Evolutionary conservation across 176 grass and related monocot genomes (phyloP), one percentile per base, ranked within the genome.

Genomic region (Phoenix dactylifera): DNA sequence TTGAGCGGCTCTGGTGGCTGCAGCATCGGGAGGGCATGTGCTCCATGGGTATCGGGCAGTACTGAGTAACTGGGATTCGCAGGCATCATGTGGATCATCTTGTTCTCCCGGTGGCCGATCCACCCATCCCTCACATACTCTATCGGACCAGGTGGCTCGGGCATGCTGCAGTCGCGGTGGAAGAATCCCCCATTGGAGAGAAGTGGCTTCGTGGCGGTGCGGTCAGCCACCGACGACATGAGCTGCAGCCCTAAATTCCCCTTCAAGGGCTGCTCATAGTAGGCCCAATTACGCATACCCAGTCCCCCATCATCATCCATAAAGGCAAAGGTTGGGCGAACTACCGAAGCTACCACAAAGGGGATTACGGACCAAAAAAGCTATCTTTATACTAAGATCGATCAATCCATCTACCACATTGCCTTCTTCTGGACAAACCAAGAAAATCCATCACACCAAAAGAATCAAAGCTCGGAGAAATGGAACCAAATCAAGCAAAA

Each of bases 231-330:
- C 3, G 56, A 51, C 19, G 55, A 70, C 68, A 70, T 60, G 32
- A 70, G 68, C 44, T 70, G 68, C 35, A 70, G 32, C 55, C 68
- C 68, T 26, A 59, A 58, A 24, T 59, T 59, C 24, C 55, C 55
- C 22, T 70, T 70, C 22, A 59, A 15, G 35, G 68, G 57, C 68
- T 59, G 68, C 35, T 70, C 68, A 15, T 70, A 70, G 56, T 59
- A 70, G 68, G 55, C 32, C 68, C 68, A 70, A 59, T 57, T 54
- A 3, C 66, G 66, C 52, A 59, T 51, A 9, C 68, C 55, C 4
- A 70, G 39, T 51, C 68, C 56, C 58, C 58, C 58, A 60, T 70
- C 56, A 15, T 15, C 55, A 60, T 70, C 68, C 68, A 70, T 70
- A 25, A 51, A 25, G 39, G 22, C 55, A 70, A 48, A 23, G 26